Percentiles rank a stretch among this genome's conserved stretches.
These are phyloP conservation scores for Solanum paucissectum DNA, from an alignment of 257 asterid species.

Conservation along the genomic window DNA sequence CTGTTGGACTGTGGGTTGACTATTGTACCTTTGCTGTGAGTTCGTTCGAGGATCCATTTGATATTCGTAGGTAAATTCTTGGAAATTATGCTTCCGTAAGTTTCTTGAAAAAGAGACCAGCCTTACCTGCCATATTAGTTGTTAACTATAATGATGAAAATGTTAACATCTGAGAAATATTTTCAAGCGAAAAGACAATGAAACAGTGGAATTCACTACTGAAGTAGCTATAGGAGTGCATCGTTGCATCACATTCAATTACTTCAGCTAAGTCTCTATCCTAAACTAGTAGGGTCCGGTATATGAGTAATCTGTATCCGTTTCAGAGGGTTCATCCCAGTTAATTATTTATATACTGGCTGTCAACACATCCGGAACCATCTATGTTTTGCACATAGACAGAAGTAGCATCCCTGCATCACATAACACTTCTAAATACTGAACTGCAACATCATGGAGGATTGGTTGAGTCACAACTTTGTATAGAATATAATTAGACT, in stretches of 20 bases:
- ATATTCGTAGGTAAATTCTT: slow-evolving; percentile 64
- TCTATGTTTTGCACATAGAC: not conserved
- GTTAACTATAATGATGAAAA: not conserved
- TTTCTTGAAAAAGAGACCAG: not conserved
- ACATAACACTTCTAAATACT: not conserved
- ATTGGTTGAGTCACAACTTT: not conserved
- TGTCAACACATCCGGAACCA: not conserved
- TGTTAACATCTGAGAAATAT: not conserved
- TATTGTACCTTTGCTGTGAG: slow-evolving; percentile 56
- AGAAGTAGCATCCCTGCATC: not conserved
- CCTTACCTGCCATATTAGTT: not conserved
- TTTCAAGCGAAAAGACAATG: not conserved
- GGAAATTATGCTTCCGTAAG: not conserved
- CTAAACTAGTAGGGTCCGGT: not conserved
- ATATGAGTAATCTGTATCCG: not conserved
- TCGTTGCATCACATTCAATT: not conserved
- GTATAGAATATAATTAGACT: not conserved
- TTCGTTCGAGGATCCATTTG: slow-evolving; percentile 51
- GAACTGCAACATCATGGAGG: not conserved
- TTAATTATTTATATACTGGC: not conserved
- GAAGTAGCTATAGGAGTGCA: not conserved
- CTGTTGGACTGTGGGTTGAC: slow-evolving; percentile 79
- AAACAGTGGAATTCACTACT: not conserved
- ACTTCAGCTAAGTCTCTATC: not conserved
- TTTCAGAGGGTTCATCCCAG: not conserved